Evolutionary conservation across 2,329 filamentous ascomycete genomes (phyloP), one percentile per base, ranked within the genome.

Genomic region (Penicillium nordicum): DNA sequence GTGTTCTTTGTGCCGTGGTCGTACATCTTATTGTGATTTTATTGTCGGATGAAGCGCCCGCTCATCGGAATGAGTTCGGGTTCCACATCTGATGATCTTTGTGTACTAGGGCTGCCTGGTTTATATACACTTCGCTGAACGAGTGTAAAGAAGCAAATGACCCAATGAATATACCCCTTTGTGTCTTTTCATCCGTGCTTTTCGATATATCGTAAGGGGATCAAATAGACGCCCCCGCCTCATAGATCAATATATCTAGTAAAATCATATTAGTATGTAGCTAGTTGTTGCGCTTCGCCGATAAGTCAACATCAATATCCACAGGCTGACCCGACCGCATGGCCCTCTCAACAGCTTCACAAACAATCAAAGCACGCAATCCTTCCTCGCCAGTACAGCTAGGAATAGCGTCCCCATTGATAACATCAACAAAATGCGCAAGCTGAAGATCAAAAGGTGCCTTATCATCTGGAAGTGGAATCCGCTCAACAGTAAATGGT

Each of bases 391-490:
- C 77, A 8, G 76, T 76, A 63, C 82, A 84, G 30, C 70, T 77
- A 1, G 80, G 78, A 51, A 65, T 58, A 44, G 75, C 78, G 16
- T 72, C 58, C 0, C 76, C 77, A 5, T 65, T 70, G 4, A 84
- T 71, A 0, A 84, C 80, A 27, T 71, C 71, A 5, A 81, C 76
- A 53, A 84, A 80, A 67, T 84, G 79, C 48, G 69, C 66, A 2
- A 84, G 62, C 63, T 85, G 82, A 57, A 78, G 60, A 61, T 83
- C 78, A 63, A 84, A 84, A 0, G 82, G 81, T 14, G 72, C 69
- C n/a, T 59, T 68, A n/a, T 57, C 40, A 50, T 64, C 63, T 8
- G 65, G 60, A 5, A 69, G 57, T 7, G 59, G 58, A 40, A 77
- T 55, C 18, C 53, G 67, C 29, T 78, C 69, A 27, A 67, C 66